These are phyloP conservation scores for Rhizophagus clarus DNA, from an alignment of 192 early-diverging fungal species.

Conservation along the genomic window DNA sequence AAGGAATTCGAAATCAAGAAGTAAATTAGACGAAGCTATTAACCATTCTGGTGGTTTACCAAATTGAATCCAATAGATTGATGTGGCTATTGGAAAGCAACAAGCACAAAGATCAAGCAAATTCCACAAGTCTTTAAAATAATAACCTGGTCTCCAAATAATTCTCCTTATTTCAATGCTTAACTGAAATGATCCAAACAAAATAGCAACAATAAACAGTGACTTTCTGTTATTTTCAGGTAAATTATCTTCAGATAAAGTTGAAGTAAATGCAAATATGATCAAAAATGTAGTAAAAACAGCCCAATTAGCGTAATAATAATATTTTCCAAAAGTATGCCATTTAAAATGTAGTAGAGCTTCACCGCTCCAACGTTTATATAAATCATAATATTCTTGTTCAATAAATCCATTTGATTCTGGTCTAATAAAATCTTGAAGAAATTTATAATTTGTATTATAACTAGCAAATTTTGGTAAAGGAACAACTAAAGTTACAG, in stretches of 20 bases:
- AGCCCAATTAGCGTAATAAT: not conserved
- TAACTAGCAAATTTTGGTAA: not conserved
- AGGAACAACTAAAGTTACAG: not conserved
- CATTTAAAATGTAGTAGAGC: constrained; percentile 18
- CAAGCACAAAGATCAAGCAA: not conserved
- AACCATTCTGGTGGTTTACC: not conserved
- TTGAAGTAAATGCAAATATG: not conserved
- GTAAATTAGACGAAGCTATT: not conserved
- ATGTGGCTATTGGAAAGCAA: not conserved
- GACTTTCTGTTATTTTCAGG: not conserved
- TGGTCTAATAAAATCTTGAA: not conserved
- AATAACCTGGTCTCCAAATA: not conserved
- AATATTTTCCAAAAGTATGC: constrained; percentile 2
- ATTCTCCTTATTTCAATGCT: not conserved
- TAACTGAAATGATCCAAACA: not conserved
- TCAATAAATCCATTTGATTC: not conserved
- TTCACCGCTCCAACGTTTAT: not conserved
- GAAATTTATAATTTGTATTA: not conserved
- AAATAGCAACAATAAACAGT: not conserved
- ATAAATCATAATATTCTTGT: not conserved
- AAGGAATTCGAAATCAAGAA: not conserved
- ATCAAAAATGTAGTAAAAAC: not conserved
- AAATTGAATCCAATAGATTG: not conserved
- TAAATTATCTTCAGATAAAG: not conserved
- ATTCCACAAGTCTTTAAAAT: not conserved